Percentiles rank a stretch among this genome's conserved stretches.
Evolutionary conservation across 768 basidiomycete species (phyloP).

Genomic region (Mycena leptocephala): DNA sequence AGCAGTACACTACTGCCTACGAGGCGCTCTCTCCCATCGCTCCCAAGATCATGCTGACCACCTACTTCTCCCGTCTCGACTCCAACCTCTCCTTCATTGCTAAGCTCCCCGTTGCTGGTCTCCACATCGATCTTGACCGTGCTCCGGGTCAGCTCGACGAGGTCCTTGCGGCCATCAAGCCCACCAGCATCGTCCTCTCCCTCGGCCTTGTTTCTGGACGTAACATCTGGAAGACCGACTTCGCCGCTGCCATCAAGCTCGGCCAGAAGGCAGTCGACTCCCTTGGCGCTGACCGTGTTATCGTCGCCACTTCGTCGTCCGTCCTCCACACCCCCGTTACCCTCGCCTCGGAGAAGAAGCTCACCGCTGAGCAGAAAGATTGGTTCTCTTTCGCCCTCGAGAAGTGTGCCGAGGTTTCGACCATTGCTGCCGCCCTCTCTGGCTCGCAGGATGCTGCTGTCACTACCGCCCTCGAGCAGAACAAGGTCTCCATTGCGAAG

Average conservation of each 20-base stretch:
- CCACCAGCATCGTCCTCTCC: constrained; percentile 86
- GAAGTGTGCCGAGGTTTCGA: constrained; percentile 93
- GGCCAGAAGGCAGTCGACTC: constrained; percentile 89
- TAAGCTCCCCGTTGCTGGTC: constrained; percentile 93
- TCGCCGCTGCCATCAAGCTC: constrained; percentile 84
- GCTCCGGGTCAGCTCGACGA: constrained; percentile 91
- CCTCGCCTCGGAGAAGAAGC: constrained; percentile 91
- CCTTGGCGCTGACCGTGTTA: constrained; percentile 91
- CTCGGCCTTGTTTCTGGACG: constrained; percentile 98
- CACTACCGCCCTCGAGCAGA: constrained; percentile 86
- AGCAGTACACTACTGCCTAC: constrained; percentile 87
- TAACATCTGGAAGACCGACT: constrained; percentile 99
- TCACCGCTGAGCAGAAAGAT: constrained; percentile 91
- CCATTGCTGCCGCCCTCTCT: constrained; percentile 88
- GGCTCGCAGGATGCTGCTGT: constrained; percentile 86
- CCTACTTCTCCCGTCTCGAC: constrained; percentile 98
- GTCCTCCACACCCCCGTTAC: constrained; percentile 99
- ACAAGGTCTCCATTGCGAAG: constrained; percentile 91
- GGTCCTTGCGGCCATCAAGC: constrained; percentile 87
- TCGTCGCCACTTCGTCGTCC: constrained; percentile 96
- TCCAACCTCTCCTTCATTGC: constrained; percentile 90
- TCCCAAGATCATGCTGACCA: constrained; percentile 94
- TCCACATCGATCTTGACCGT: constrained; percentile 98
- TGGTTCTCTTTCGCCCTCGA: constrained; percentile 99
- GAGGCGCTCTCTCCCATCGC: constrained; percentile 85